phyloP scores from a whole-genome alignment of 1,139 yeast genomes.

The Pichia sp. region DNA sequence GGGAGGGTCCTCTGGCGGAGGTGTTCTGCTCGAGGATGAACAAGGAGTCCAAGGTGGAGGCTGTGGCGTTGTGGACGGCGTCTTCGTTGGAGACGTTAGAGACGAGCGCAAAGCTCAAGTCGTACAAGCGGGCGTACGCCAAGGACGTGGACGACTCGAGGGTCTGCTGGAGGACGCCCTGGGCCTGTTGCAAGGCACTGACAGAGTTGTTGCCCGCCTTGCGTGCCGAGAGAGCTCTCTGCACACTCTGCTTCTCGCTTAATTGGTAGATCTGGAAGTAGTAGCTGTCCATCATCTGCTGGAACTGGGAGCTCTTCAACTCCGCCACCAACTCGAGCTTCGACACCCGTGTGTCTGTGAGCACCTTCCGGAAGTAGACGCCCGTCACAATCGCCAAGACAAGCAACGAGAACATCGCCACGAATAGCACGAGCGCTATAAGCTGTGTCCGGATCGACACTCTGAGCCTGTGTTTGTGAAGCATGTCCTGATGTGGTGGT shows the following conservation, averaged over 20 bases:
- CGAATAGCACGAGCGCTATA: constrained; percentile 68
- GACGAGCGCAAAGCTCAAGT: constrained; percentile 34
- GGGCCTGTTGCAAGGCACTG: constrained; percentile 39
- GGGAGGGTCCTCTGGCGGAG: constrained; percentile 1
- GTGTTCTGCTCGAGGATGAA: constrained; percentile 28
- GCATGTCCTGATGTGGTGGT: neutral
- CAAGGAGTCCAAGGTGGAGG: constrained; percentile 38
- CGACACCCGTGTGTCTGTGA: constrained; percentile 61
- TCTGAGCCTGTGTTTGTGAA: constrained; percentile 35
- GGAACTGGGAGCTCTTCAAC: constrained; percentile 72
- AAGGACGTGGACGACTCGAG: constrained; percentile 59
- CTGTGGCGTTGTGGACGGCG: constrained; percentile 34
- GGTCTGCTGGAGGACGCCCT: constrained; percentile 50
- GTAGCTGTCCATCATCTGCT: constrained; percentile 58
- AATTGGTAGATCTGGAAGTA: constrained; percentile 71
- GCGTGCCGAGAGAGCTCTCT: constrained; percentile 54
- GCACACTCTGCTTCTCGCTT: constrained; percentile 58
- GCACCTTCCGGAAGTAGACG: constrained; percentile 65
- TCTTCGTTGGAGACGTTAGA: constrained; percentile 34
- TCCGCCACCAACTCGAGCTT: constrained; percentile 74
- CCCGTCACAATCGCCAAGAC: constrained; percentile 78
- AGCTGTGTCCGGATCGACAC: constrained; percentile 66
- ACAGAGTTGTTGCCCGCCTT: constrained; percentile 67
- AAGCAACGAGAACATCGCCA: constrained; percentile 70
- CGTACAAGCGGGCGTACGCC: constrained; percentile 66